phyloP scores from a whole-genome alignment of 352 stramenopile species.

The Globisporangium nodosum region DNA sequence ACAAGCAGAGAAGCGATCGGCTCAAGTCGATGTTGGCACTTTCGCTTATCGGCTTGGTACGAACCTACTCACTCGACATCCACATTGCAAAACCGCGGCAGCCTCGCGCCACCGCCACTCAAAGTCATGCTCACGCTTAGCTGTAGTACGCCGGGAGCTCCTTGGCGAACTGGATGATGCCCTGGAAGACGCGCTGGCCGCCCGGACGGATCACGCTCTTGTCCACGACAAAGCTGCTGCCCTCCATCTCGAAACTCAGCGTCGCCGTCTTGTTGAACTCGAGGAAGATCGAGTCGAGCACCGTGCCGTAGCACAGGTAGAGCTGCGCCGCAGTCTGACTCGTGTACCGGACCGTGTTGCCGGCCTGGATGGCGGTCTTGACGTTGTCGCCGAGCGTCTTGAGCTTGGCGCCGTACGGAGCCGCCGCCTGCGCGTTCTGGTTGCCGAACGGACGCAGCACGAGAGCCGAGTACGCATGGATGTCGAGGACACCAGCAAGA shows the following conservation, averaged over 20 bases:
- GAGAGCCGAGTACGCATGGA: slow-evolving; percentile 20
- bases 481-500: slow-evolving; percentile 18
- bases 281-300: slow-evolving; percentile 22
- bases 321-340: slow-evolving; percentile 17
- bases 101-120: too few species aligned
- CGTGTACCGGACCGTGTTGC: slow-evolving; percentile 14
- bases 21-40: too few species aligned
- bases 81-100: too few species aligned
- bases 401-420: slow-evolving; percentile 15
- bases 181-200: slow-evolving; percentile 18
- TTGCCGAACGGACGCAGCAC: slow-evolving; percentile 20
- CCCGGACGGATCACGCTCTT: slow-evolving; percentile 14
- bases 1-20: too few species aligned
- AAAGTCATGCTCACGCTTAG: neutral
- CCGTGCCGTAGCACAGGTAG: slow-evolving; percentile 19
- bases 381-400: slow-evolving; percentile 13
- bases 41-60: too few species aligned
- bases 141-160: slow-evolving; percentile 17
- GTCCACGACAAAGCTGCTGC: slow-evolving; percentile 18
- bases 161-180: slow-evolving; percentile 18
- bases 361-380: slow-evolving; percentile 12
- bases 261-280: slow-evolving; percentile 15
- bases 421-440: slow-evolving; percentile 6
- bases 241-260: slow-evolving; percentile 23
- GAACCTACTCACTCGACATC: too few species aligned